Evolutionary conservation across 192 early-diverging fungal species (phyloP).

Genomic region (Pecoramyces ruminantium): DNA sequence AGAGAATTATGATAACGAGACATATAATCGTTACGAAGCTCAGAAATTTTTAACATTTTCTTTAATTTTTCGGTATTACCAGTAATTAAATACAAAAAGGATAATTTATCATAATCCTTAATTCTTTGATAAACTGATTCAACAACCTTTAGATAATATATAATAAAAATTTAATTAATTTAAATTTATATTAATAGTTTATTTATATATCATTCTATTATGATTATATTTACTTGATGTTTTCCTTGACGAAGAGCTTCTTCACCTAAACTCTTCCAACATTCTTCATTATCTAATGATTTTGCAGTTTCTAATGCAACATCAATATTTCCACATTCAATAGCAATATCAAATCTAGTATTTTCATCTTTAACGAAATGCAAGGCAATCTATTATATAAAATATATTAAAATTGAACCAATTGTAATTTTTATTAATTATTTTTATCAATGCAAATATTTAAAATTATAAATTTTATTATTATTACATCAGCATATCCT

Average conservation of each 20-base stretch:
- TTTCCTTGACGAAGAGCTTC: conserved; percentile 87
- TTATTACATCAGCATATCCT: conserved; percentile 76
- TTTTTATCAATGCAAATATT: too few species aligned
- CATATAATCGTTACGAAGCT: conserved; percentile 67
- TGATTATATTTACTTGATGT: conserved; percentile 32
- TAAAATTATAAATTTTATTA: too few species aligned
- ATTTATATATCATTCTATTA: neutral
- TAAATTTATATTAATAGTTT: neutral
- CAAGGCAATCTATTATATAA: conserved; percentile 73
- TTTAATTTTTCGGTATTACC: conserved; percentile 81
- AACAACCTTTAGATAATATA: conserved; percentile 38
- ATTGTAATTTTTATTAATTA: neutral
- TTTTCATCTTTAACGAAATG: conserved; percentile 96
- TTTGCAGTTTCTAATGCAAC: conserved; percentile 91
- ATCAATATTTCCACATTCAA: conserved; percentile 93
- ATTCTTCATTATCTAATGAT: conserved; percentile 69
- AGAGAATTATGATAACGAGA: conserved; percentile 85
- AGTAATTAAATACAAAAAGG: conserved; percentile 86
- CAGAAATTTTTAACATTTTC: conserved; percentile 90
- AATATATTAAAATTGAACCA: too few species aligned
- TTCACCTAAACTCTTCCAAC: conserved; percentile 72
- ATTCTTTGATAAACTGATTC: conserved; percentile 82
- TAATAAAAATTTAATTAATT: neutral
- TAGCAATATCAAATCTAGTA: conserved; percentile 86
- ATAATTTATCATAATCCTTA: conserved; percentile 82